Conservation (phyloP, 441 rosid genomes). For the Erodium chrysanthum region DNA sequence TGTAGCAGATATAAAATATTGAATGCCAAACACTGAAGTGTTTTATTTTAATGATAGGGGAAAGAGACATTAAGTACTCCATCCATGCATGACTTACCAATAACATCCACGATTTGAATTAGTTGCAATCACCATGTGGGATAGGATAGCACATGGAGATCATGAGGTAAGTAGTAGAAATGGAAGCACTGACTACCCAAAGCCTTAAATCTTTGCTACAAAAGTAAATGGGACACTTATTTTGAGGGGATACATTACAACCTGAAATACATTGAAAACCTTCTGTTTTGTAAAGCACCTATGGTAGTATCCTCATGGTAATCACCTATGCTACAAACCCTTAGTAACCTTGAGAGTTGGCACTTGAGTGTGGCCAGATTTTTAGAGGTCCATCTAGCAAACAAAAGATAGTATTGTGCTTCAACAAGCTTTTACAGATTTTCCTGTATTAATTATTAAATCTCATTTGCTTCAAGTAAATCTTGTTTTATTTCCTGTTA, state of each 20-base stretch:
- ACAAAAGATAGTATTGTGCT: not conserved
- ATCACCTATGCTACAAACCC: constrained; percentile 2
- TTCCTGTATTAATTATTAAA: not conserved
- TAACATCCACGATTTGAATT: not conserved
- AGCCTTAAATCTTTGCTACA: too few relatives aligned
- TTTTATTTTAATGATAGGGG: not conserved
- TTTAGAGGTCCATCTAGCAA: not conserved
- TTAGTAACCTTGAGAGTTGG: not conserved
- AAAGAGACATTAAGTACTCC: not conserved
- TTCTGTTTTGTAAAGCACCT: too few relatives aligned
- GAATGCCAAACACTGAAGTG: not conserved
- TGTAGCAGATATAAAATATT: constrained; percentile 17
- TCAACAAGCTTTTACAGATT: constrained; percentile 2
- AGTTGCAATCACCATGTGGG: not conserved
- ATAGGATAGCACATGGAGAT: not conserved
- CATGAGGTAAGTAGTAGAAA: not conserved
- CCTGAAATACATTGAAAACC: not conserved
- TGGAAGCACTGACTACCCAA: not conserved
- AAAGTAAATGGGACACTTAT: not conserved
- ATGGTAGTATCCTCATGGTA: not conserved
- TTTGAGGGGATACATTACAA: not conserved
- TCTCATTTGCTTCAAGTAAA: not conserved
- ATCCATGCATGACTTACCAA: not conserved
- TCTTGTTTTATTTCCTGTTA: not conserved
- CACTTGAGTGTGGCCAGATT: not conserved